These are phyloP conservation scores for Hygrophoropsis aurantiaca DNA, from an alignment of 768 basidiomycete species.

Conservation along the genomic window DNA sequence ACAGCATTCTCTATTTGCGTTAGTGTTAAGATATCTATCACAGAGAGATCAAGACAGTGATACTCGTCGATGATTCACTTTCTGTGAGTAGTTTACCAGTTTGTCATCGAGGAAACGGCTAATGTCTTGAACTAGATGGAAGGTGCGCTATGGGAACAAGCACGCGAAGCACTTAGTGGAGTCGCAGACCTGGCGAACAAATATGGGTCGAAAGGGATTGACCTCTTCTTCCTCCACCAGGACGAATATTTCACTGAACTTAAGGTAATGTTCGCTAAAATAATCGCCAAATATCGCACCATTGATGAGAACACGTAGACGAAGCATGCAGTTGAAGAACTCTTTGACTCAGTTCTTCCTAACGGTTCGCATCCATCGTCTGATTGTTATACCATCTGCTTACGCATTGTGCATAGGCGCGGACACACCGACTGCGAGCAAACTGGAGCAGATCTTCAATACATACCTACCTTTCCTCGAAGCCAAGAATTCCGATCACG, in stretches of 20 bases:
- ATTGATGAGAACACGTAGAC: conserved; percentile 1
- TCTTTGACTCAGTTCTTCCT: conserved; percentile 1
- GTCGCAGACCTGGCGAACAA: conserved; percentile 25
- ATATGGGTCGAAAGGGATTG: conserved; percentile 30
- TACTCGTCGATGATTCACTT: conserved; percentile 29
- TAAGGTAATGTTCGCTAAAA: neutral
- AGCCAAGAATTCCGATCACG: conserved; percentile 7
- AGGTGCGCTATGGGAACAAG: conserved; percentile 28
- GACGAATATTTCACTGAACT: conserved; percentile 12
- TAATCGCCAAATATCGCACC: neutral
- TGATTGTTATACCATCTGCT: neutral
- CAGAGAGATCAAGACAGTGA: conserved; percentile 30
- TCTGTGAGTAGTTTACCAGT: conserved; percentile 14
- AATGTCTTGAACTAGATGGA: conserved; percentile 19
- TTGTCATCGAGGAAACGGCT: neutral
- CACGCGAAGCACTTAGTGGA: conserved; percentile 32
- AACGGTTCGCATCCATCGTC: neutral
- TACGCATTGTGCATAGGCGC: conserved; percentile 10
- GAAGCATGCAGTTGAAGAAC: neutral
- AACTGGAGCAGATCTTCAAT: conserved; percentile 29
- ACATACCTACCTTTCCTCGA: conserved; percentile 24
- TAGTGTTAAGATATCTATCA: neutral
- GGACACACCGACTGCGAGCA: conserved; percentile 29
- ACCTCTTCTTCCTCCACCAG: conserved; percentile 33
- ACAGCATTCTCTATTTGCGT: neutral